phyloP scores from a whole-genome alignment of 768 basidiomycete genomes.

The Paxillus involutus region DNA sequence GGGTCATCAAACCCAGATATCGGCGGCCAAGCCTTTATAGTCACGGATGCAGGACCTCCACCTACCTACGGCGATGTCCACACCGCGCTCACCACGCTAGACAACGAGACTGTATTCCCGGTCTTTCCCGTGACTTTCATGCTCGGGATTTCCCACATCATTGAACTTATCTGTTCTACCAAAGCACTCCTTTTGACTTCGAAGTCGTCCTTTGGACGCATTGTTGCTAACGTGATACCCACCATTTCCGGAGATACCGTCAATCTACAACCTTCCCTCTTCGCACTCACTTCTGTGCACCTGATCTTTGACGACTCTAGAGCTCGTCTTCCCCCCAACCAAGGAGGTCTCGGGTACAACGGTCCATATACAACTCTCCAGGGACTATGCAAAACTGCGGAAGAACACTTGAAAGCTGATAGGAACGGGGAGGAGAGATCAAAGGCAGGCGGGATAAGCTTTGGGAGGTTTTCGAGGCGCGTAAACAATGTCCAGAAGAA shows the following conservation, averaged over 20 bases:
- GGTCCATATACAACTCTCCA: conserved; percentile 59
- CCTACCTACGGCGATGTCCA: conserved; percentile 66
- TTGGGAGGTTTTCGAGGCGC: conserved; percentile 35
- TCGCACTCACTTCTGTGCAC: conserved; percentile 52
- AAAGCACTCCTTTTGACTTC: conserved; percentile 40
- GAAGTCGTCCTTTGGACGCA: conserved; percentile 24
- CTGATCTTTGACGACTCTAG: conserved; percentile 67
- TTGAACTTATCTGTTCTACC: conserved; percentile 55
- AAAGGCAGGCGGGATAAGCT: conserved; percentile 44
- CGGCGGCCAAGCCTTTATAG: conserved; percentile 67
- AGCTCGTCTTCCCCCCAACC: conserved; percentile 49
- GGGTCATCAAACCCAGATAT: conserved; percentile 56
- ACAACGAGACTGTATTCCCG: conserved; percentile 57
- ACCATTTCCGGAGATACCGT: conserved; percentile 47
- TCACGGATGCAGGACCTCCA: conserved; percentile 66
- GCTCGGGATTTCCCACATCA: conserved; percentile 58
- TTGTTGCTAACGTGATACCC: conserved; percentile 42
- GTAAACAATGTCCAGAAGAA: conserved; percentile 28
- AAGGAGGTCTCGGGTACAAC: conserved; percentile 64
- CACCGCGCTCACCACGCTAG: conserved; percentile 51
- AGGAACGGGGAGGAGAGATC: conserved; percentile 39
- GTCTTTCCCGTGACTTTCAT: conserved; percentile 59
- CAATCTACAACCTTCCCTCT: conserved; percentile 60
- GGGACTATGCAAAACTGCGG: conserved; percentile 55
- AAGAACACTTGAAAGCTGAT: conserved; percentile 43